phyloP scores from a whole-genome alignment of 164 flowering plant genomes.

The Sextonia rubra region DNA sequence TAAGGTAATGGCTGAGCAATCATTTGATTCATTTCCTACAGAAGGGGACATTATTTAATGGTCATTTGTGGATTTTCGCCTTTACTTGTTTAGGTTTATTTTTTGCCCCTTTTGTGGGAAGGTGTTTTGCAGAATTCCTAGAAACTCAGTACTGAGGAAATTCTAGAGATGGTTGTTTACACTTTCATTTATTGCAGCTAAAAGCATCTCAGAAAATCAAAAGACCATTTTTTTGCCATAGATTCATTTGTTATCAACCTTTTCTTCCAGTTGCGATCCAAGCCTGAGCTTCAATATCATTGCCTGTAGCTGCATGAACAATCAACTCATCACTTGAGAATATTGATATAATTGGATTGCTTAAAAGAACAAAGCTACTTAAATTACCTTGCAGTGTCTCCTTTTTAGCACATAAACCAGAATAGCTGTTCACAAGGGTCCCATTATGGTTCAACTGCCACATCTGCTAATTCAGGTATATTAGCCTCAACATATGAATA shows the following conservation, averaged over 20 bases:
- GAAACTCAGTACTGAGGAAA: too few relatives aligned
- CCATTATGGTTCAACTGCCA: conserved; percentile 65
- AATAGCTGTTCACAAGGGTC: conserved; percentile 56
- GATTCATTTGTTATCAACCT: conserved; percentile 33
- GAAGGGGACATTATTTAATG: too few relatives aligned
- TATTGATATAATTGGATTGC: neutral
- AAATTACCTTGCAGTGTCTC: conserved; percentile 39
- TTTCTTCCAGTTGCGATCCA: conserved; percentile 83
- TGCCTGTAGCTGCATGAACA: conserved; percentile 34
- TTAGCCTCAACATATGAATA: conserved; percentile 2
- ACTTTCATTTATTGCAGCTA: too few relatives aligned
- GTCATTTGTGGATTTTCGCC: too few relatives aligned
- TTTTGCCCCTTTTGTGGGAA: too few relatives aligned
- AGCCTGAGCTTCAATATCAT: conserved; percentile 49
- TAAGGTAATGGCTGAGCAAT: too few relatives aligned
- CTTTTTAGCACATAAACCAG: conserved; percentile 67
- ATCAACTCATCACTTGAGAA: neutral
- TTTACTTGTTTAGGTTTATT: too few relatives aligned
- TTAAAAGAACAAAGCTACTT: neutral
- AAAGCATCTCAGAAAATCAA: neutral
- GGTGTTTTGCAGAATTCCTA: too few relatives aligned
- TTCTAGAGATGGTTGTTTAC: too few relatives aligned
- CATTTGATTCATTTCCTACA: too few relatives aligned
- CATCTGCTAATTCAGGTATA: conserved; percentile 37
- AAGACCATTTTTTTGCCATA: neutral